Evolutionary conservation across 164 flowering plant species (phyloP).

Genomic region (Vitis rotundifolia): DNA sequence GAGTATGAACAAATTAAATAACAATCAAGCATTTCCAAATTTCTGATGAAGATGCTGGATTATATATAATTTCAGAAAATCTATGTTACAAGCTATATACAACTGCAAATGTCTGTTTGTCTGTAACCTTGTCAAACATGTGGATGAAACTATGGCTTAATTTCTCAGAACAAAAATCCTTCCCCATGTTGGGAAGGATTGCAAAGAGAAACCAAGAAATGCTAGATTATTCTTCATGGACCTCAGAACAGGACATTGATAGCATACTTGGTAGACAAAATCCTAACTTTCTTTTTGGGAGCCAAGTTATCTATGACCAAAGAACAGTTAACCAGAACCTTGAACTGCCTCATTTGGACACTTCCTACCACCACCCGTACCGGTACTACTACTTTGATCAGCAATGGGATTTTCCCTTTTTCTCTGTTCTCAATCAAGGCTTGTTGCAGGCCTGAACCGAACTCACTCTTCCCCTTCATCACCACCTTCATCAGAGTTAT

Average conservation of each 20-base stretch:
- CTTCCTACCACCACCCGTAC: constrained; percentile 37
- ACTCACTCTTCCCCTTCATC: constrained; percentile 46
- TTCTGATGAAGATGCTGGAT: too few relatives aligned
- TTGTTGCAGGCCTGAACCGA: constrained; percentile 58
- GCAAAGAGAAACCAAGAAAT: neutral
- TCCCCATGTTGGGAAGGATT: too few relatives aligned
- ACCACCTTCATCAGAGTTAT: constrained; percentile 34
- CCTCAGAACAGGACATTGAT: constrained; percentile 1
- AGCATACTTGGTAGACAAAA: constrained; percentile 35
- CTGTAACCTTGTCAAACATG: too few relatives aligned
- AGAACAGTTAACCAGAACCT: constrained; percentile 40
- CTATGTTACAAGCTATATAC: too few relatives aligned
- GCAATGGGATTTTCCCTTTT: constrained; percentile 45
- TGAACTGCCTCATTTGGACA: constrained; percentile 27
- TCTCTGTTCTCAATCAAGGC: constrained; percentile 35
- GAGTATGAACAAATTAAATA: too few relatives aligned
- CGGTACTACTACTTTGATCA: constrained; percentile 47
- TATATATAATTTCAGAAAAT: too few relatives aligned
- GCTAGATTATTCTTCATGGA: neutral
- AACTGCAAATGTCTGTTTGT: too few relatives aligned
- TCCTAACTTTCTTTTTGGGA: constrained; percentile 39
- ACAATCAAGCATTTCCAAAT: too few relatives aligned
- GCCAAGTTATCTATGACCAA: constrained; percentile 55
- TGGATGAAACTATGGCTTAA: too few relatives aligned
- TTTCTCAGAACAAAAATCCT: too few relatives aligned